Conservation (phyloP, 208 protist genomes). For the Willaertia magna region DNA sequence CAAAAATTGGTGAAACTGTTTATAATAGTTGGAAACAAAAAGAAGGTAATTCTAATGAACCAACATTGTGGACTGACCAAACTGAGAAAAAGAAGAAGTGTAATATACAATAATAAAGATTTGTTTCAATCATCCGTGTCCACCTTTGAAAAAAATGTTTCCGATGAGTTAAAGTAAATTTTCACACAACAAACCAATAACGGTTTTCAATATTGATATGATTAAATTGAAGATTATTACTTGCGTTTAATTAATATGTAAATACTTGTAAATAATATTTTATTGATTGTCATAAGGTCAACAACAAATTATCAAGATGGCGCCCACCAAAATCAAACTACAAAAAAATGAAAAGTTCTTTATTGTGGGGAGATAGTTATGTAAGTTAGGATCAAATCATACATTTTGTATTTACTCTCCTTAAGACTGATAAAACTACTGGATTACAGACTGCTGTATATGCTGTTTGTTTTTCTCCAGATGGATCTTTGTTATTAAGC, state of each 20-base stretch:
- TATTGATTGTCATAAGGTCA: too few species aligned
- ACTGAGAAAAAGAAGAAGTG: not conserved
- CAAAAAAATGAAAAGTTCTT: not conserved
- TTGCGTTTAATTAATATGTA: too few species aligned
- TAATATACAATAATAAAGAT: not conserved
- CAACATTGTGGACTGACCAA: not conserved
- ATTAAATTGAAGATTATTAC: too few species aligned
- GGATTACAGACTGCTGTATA: slow-evolving; percentile 36
- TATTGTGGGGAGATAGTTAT: not conserved
- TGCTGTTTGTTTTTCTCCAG: slow-evolving; percentile 65
- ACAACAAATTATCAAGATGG: too few species aligned
- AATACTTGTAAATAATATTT: too few species aligned
- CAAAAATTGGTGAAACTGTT: not conserved
- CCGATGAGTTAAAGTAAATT: too few species aligned
- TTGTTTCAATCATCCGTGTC: too few species aligned
- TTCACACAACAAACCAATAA: too few species aligned
- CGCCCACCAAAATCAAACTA: too few species aligned
- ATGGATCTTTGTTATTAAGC: slow-evolving; percentile 67
- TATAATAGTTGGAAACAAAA: not conserved
- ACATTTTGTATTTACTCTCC: not conserved
- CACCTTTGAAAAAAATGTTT: too few species aligned
- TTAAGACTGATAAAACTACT: slow-evolving; percentile 19
- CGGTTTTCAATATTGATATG: too few species aligned
- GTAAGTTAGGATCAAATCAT: not conserved
- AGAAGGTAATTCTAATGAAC: not conserved